phyloP scores from a whole-genome alignment of 257 asterid genomes.

The Euphrasia confusa region DNA sequence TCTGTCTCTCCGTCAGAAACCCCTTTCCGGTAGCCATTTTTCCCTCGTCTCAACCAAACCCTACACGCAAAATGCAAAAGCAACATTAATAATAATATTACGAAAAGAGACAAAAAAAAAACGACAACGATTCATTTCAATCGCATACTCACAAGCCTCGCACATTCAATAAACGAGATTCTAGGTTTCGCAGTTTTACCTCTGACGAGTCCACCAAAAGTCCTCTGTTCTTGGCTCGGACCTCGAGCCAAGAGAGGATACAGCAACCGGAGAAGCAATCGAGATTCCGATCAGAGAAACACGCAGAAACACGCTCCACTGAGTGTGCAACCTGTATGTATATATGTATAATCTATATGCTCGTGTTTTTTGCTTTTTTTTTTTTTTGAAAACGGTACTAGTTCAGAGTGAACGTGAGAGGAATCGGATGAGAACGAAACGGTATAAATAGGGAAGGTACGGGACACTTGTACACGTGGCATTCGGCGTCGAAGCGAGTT shows the following conservation, averaged over 20 bases:
- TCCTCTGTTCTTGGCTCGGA: slow-evolving; percentile 81
- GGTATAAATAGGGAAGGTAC: slow-evolving; percentile 53
- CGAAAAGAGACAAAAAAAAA: not conserved
- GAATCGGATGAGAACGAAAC: slow-evolving; percentile 40
- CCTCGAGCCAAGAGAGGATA: slow-evolving; percentile 89
- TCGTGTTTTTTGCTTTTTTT: slow-evolving; percentile 4
- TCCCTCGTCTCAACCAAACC: slow-evolving; percentile 36
- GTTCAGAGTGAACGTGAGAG: slow-evolving; percentile 29
- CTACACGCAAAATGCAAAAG: slow-evolving; percentile 26
- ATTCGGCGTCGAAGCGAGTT: slow-evolving; percentile 25
- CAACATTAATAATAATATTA: not conserved
- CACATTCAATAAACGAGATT: not conserved
- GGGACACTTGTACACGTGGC: slow-evolving; percentile 57
- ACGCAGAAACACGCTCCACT: slow-evolving; percentile 34
- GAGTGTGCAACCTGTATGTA: slow-evolving; percentile 18
- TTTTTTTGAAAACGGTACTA: not conserved
- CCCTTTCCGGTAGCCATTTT: slow-evolving; percentile 78
- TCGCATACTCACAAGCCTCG: not conserved
- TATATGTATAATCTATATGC: slow-evolving; percentile 11
- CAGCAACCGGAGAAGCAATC: slow-evolving; percentile 36
- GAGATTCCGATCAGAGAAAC: slow-evolving; percentile 32
- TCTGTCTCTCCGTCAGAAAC: slow-evolving; percentile 79
- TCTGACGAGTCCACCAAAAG: slow-evolving; percentile 29
- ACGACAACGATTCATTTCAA: slow-evolving; percentile 15
- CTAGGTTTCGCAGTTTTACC: slow-evolving; percentile 23